These are phyloP conservation scores for Dichomitus squalens DNA, from an alignment of 1,284 basidiomycete genomes.

Conservation along the genomic window DNA sequence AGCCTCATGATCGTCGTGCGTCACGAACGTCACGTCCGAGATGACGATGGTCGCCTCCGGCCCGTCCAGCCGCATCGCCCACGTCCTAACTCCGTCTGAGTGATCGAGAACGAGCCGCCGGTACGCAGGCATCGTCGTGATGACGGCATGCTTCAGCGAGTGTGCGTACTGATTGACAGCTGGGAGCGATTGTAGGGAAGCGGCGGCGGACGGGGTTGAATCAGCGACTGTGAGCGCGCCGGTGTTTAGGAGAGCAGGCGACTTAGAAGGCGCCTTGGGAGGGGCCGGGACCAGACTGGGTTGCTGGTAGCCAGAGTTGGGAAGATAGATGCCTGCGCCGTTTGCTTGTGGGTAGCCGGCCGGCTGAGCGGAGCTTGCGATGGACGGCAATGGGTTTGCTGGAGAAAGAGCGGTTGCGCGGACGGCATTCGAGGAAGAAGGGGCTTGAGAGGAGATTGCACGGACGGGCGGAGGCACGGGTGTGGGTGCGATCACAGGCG, in stretches of 20 bases:
- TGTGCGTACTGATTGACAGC: conserved; percentile 16
- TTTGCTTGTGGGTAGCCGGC: conserved; percentile 10
- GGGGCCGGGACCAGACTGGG: conserved; percentile 28
- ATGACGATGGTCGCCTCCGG: conserved; percentile 56
- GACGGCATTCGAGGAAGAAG: conserved; percentile 27
- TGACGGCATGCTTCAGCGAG: conserved; percentile 43
- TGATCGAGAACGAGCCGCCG: conserved; percentile 59
- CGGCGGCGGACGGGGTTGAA: conserved; percentile 6
- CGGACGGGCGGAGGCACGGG: conserved; percentile 1
- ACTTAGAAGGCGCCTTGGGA: conserved; percentile 12
- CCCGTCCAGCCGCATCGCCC: conserved; percentile 60
- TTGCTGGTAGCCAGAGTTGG: conserved; percentile 18
- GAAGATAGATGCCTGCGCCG: background rate
- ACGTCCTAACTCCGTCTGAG: conserved; percentile 65
- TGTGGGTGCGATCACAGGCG: conserved; percentile 12
- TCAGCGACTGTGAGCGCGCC: conserved; percentile 14
- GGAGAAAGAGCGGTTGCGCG: conserved; percentile 9
- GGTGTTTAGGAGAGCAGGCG: conserved; percentile 2
- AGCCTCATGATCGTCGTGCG: conserved; percentile 49
- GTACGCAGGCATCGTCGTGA: conserved; percentile 59
- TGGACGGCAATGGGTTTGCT: conserved; percentile 7
- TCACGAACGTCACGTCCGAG: conserved; percentile 52
- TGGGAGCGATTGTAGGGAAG: conserved; percentile 48
- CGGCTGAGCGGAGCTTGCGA: conserved; percentile 15
- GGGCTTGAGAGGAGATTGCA: conserved; percentile 5